These are phyloP conservation scores for Acanthamoeba royreba DNA, from an alignment of 208 protist genomes.

Conservation along the genomic window DNA sequence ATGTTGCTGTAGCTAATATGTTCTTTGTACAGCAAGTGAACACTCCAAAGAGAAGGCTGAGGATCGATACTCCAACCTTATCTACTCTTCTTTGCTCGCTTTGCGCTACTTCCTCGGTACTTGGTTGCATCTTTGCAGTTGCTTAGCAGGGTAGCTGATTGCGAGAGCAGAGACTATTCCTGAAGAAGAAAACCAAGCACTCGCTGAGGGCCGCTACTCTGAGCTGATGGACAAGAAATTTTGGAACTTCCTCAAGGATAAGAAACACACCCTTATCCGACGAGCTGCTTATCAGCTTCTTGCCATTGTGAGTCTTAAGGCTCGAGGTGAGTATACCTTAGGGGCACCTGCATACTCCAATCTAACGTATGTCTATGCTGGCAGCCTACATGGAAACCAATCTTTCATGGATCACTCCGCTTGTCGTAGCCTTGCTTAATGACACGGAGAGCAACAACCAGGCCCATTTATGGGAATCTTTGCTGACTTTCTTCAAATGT, in stretches of 20 bases:
- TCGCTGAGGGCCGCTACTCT: not conserved
- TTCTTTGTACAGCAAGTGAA: not conserved
- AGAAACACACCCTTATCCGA: constrained; percentile 31
- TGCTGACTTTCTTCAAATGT: constrained; percentile 46
- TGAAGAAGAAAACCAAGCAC: not conserved
- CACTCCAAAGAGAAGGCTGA: not conserved
- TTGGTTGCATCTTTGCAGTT: not conserved
- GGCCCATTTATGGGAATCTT: constrained; percentile 1
- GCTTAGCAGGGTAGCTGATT: not conserved
- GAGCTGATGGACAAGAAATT: constrained; percentile 28
- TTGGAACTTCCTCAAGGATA: constrained; percentile 25
- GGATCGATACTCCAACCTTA: constrained; percentile 30
- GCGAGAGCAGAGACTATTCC: constrained; percentile 17
- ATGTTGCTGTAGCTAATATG: not conserved
- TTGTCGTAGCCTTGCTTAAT: not conserved
- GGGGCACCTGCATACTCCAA: not conserved
- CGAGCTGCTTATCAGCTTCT: constrained; percentile 39
- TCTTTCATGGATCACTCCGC: not conserved
- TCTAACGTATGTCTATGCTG: not conserved
- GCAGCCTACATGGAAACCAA: constrained; percentile 35
- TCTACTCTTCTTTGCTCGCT: constrained; percentile 31
- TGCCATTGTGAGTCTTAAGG: not conserved
- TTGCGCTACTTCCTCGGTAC: constrained; percentile 31
- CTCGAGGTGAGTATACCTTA: not conserved
- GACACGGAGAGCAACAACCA: constrained; percentile 38